Evolutionary conservation across 2,329 filamentous ascomycete genomes (phyloP), one percentile per base, ranked within the genome.

Genomic region (Sporothrix pseudoabietina): DNA sequence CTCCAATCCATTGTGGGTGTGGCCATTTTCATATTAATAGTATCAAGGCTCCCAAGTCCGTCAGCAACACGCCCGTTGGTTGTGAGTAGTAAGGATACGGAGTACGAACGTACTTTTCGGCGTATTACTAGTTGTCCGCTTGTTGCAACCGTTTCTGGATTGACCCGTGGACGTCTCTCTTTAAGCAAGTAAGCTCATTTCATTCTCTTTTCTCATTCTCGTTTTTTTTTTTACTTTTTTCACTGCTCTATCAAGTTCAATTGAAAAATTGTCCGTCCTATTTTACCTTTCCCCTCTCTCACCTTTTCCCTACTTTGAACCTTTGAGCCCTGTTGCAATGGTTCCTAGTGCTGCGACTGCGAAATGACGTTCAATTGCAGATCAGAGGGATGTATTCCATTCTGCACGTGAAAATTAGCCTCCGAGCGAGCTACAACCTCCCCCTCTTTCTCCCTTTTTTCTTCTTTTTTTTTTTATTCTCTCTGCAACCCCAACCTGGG

Each of bases 81-180:
- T 57, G n/a, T 16, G 5, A 57, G 26, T 10, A 26, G 26, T 26
- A 26, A 26, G 26, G 26, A 26, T 26, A 26, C 26, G 26, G 26
- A 26, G 26, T 26, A 35, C 35, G 8, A 35, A 35, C 5, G 5
- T 35, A 8, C 8, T 8, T 3, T 35, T 2, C 12, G 32, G 26
- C 9, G 4, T 26, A 5, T 26, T 6, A 5, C 12, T 6, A 59
- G 26, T 35, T 32, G 32, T 10, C 41, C 57, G 57, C 57, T 63
- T 63, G 57, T 63, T 63, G 35, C 32, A 63, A 39, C 57, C 57
- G 32, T 63, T 63, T 32, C 57, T 63, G 57, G 57, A 41, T 41
- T 63, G 57, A 32, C 57, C 19, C 16, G 57, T 63, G 35, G 59
- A 22, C 41, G n/a, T 26, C 26, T 26, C 19, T 39, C 8, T 19